Evolutionary conservation across 495 filamentous ascomycete genomes (phyloP).

Genomic region (Friedmanniomyces endolithicus): DNA sequence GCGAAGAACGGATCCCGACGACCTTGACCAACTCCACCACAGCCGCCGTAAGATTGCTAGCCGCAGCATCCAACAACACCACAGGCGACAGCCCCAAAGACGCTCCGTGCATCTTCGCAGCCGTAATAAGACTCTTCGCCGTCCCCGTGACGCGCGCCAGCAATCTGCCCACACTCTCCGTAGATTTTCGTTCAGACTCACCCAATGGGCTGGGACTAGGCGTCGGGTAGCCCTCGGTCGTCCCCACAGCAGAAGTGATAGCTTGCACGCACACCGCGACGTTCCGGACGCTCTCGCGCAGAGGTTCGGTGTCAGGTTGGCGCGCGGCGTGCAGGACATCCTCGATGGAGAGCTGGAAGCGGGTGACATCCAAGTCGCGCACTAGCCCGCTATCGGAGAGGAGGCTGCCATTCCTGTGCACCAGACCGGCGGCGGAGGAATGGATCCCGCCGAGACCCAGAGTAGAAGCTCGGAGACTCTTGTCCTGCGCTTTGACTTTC

Average conservation of each 20-base stretch:
- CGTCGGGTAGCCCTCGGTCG: conserved; percentile 20
- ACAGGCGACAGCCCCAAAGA: conserved; percentile 81
- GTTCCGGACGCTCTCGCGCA: conserved; percentile 68
- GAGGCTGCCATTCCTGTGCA: conserved; percentile 31
- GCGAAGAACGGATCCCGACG: conserved; percentile 72
- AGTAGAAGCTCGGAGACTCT: conserved; percentile 68
- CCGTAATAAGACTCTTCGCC: conserved; percentile 90
- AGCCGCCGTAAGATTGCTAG: conserved; percentile 76
- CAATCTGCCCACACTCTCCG: conserved; percentile 48
- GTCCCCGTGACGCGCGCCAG: conserved; percentile 74
- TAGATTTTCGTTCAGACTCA: conserved; percentile 28
- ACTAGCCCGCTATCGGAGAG: conserved; percentile 62
- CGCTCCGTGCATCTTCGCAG: conserved; percentile 74
- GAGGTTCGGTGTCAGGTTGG: conserved; percentile 49
- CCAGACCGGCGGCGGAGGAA: conserved; percentile 8
- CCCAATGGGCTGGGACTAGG: conserved; percentile 14
- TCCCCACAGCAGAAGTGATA: conserved; percentile 50
- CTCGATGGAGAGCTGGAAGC: conserved; percentile 90
- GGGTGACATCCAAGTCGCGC: conserved; percentile 83
- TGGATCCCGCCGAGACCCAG: conserved; percentile 42
- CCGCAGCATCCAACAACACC: conserved; percentile 87
- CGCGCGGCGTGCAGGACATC: conserved; percentile 74
- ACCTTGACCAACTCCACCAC: conserved; percentile 72
- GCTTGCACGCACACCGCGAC: conserved; percentile 68
- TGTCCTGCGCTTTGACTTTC: conserved; percentile 71